phyloP scores from a whole-genome alignment of 2,329 filamentous ascomycete species.

The Pseudogymnoascus sp. region DNA sequence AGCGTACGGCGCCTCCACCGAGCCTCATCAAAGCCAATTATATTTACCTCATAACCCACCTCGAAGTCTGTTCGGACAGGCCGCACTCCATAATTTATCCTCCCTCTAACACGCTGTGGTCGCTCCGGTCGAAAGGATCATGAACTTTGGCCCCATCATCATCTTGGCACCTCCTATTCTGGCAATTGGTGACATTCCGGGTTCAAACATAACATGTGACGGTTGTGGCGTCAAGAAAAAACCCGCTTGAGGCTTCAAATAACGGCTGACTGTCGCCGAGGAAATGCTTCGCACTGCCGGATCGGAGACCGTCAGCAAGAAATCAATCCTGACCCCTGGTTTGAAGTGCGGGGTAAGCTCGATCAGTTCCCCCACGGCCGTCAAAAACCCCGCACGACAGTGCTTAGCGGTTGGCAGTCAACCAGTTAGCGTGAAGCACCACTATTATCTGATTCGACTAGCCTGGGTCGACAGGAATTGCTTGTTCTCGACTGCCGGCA shows the following conservation, averaged over 20 bases:
- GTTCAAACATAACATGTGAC: background rate
- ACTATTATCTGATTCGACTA: background rate
- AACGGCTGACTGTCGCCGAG: background rate
- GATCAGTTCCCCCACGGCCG: background rate
- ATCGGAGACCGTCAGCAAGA: background rate
- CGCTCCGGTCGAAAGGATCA: background rate
- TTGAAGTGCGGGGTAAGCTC: slow-evolving; percentile 1
- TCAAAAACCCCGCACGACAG: background rate
- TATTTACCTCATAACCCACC: background rate
- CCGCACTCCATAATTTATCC: background rate
- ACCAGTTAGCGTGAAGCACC: background rate
- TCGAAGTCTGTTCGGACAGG: background rate
- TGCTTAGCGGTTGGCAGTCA: background rate
- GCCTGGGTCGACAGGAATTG: background rate
- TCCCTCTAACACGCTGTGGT: background rate
- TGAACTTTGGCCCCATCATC: too few species aligned
- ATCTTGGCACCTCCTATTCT: background rate
- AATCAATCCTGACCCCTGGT: background rate
- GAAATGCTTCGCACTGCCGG: background rate
- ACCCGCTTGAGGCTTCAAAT: background rate
- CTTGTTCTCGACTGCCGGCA: background rate
- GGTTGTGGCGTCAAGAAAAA: background rate
- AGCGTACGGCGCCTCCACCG: background rate
- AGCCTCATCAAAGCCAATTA: background rate
- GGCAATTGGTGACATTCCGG: background rate